Evolutionary conservation across 2,329 filamentous ascomycete species (phyloP).

Genomic region (Colletotrichum cordylinicola): DNA sequence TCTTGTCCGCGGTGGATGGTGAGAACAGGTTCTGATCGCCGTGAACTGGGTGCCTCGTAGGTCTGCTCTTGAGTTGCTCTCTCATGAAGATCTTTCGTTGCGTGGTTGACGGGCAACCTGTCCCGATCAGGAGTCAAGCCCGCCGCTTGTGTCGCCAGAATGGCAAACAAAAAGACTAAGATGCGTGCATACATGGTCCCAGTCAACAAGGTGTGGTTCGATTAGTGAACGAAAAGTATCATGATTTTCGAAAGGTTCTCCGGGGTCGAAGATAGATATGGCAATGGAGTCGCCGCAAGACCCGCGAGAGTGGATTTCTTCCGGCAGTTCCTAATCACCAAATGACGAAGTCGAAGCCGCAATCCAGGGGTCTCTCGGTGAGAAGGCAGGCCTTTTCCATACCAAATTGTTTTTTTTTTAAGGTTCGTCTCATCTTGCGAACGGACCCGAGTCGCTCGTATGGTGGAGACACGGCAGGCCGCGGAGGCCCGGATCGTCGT

Average conservation of each 20-base stretch:
- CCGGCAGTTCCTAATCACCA: neutral
- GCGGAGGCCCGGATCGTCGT: neutral
- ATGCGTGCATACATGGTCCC: neutral
- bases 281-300: neutral
- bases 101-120: neutral
- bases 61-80: neutral
- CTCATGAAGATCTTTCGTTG: neutral
- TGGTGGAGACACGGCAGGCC: constrained; percentile 2
- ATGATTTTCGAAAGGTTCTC: neutral
- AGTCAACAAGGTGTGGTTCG: neutral
- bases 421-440: constrained; percentile 4
- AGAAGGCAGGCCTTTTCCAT: neutral
- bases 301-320: too few relatives aligned
- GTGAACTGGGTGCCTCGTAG: neutral
- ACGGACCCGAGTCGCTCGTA: neutral
- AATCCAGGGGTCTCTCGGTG: neutral
- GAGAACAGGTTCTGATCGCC: neutral
- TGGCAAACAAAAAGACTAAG: neutral
- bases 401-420: neutral
- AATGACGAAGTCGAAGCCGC: neutral
- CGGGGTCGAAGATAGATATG: neutral
- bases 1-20: neutral
- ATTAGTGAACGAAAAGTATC: neutral
- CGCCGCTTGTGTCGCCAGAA: neutral
- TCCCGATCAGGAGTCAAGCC: neutral